Evolutionary conservation across 306 rosid genomes (phyloP).

Genomic region (Quercus cerris): DNA sequence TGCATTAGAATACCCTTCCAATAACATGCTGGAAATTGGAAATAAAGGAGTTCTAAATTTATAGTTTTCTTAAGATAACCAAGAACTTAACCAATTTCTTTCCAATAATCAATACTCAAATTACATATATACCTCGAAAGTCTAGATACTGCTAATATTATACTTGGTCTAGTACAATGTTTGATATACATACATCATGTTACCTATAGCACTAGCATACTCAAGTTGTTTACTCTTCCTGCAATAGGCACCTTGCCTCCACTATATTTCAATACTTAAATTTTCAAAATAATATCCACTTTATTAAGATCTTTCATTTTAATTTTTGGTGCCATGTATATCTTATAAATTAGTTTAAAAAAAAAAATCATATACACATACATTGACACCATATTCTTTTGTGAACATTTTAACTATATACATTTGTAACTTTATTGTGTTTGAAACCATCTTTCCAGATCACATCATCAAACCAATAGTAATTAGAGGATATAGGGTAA

Average conservation of each 20-base stretch:
- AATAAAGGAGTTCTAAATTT: not conserved
- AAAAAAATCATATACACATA: too few relatives aligned
- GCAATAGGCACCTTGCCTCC: too few relatives aligned
- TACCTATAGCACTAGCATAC: not conserved
- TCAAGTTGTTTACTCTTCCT: not conserved
- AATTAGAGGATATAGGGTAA: too few relatives aligned
- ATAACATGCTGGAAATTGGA: not conserved
- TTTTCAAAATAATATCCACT: not conserved
- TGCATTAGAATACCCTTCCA: not conserved
- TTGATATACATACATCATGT: not conserved
- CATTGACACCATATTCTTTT: too few relatives aligned
- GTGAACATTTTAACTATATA: too few relatives aligned
- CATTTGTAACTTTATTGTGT: too few relatives aligned
- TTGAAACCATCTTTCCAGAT: too few relatives aligned
- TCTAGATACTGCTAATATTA: not conserved
- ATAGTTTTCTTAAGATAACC: not conserved
- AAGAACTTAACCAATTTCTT: not conserved
- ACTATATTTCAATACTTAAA: too few relatives aligned
- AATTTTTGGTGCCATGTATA: not conserved
- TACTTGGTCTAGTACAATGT: slow-evolving; percentile 3
- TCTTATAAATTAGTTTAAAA: too few relatives aligned
- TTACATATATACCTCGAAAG: not conserved
- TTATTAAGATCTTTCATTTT: not conserved
- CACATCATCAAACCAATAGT: too few relatives aligned
- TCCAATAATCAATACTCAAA: not conserved